Evolutionary conservation across 805 yeast genomes (phyloP), one percentile per base, ranked within the genome.

Genomic region (Candida piceae): DNA sequence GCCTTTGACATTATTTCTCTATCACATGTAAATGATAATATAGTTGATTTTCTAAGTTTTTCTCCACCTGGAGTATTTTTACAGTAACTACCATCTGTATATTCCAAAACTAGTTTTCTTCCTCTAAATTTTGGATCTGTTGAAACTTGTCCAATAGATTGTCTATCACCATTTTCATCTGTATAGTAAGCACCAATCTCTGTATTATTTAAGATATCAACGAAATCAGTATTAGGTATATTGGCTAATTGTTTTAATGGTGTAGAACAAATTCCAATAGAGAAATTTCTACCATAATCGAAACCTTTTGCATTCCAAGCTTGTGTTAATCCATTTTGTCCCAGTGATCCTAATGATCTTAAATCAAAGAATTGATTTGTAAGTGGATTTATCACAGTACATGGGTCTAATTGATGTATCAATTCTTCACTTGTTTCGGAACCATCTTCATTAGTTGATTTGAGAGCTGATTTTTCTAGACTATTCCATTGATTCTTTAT

Each of bases 21-120:
- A 58, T 86, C 95, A 59, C 96, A 87, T 11, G 80, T 72, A 46
- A 87, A 84, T 16, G 84, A 72, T 32, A 87, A 54, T 3, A 84
- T 57, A 1, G 94, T 74, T 3, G 88, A 76, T 50, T 73, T 80
- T 34, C 76, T 65, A 32, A 72, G 41, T 25, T 66, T 70, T 34
- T 68, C 60, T 0, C 83, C 81, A 40, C 70, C 67, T 16, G 72
- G 45, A 5, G 64, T 40, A 18, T 57, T 56, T 27, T 57, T 58
- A 61, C 88, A 77, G 50, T 58, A 66, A 29, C 79, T 75, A 2
- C 96, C 96, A 51, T 76, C 72, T 26, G 64, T 70, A 58, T 88
- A 88, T 29, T 79, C 80, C 44, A 87, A 56, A 2, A 81, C 72
- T 41, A 88, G 53, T 50, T 83, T 83, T 39, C 78, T 71, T 4